These are phyloP conservation scores for Erysimum cheiranthoides DNA, from an alignment of 345 rosid genomes.

Conservation along the genomic window DNA sequence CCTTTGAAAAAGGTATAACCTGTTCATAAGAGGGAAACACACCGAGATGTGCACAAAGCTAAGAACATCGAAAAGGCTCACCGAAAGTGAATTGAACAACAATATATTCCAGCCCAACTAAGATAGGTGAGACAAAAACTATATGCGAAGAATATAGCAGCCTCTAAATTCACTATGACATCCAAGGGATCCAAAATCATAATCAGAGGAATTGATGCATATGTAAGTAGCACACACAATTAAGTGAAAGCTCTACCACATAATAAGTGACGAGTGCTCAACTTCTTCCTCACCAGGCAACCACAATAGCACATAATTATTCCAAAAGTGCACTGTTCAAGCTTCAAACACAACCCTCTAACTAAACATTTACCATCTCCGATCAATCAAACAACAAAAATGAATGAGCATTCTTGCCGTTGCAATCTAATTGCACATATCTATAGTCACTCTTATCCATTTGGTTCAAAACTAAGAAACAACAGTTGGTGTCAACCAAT, in stretches of 20 bases:
- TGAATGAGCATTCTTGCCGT: background rate
- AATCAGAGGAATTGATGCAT: conserved; percentile 13
- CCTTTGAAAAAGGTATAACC: conserved; percentile 84
- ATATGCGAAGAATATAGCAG: background rate
- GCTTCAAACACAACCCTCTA: conserved; percentile 26
- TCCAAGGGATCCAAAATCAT: background rate
- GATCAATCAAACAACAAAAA: background rate
- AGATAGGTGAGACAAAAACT: conserved; percentile 13
- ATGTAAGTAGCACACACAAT: background rate
- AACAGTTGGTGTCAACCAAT: background rate
- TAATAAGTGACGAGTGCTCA: conserved; percentile 7
- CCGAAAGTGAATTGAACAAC: conserved; percentile 12
- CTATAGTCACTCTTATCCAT: conserved; percentile 13
- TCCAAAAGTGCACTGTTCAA: conserved; percentile 15
- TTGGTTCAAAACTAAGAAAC: conserved; percentile 14
- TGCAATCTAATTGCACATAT: background rate
- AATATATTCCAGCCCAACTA: background rate
- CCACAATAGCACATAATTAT: background rate
- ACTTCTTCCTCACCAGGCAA: conserved; percentile 22
- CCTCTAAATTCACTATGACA: conserved; percentile 12
- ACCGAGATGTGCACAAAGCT: background rate
- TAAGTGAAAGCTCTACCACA: conserved; percentile 17
- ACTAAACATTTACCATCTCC: conserved; percentile 18
- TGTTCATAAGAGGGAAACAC: conserved; percentile 40
- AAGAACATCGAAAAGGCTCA: background rate